Evolutionary conservation across 345 rosid species (phyloP).

Genomic region (Moricandia arvensis): DNA sequence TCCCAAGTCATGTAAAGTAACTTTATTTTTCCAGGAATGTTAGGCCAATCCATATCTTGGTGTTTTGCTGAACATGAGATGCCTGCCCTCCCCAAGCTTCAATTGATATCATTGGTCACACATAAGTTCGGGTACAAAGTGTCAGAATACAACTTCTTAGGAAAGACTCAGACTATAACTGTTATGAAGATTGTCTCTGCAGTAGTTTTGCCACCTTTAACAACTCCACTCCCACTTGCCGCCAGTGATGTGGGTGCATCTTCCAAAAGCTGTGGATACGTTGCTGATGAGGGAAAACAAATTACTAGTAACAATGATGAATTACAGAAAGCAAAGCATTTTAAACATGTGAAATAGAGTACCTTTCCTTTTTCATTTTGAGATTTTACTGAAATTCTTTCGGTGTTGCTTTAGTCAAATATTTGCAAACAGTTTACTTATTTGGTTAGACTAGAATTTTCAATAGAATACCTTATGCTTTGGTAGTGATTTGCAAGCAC

Average conservation of each 20-base stretch:
- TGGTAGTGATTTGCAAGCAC: neutral
- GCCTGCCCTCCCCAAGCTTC: neutral
- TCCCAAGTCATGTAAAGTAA: neutral
- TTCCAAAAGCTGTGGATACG: too few species aligned
- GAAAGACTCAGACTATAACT: neutral
- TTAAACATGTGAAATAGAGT: neutral
- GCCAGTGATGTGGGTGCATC: neutral
- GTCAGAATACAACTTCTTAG: neutral
- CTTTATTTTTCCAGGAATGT: neutral
- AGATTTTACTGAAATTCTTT: neutral
- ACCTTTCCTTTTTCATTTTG: too few species aligned
- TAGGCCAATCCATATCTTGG: neutral
- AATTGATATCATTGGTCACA: neutral
- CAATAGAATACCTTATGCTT: neutral
- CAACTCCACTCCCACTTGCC: neutral
- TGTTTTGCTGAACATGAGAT: neutral
- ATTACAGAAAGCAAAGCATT: neutral
- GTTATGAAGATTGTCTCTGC: neutral
- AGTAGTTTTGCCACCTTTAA: neutral
- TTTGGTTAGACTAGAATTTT: neutral
- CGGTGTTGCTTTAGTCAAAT: neutral
- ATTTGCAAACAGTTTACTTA: neutral
- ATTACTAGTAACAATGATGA: neutral
- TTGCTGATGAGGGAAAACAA: neutral
- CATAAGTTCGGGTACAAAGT: neutral